Conservation (phyloP, 176 grass and related monocot species). For the Olyra latifolia region DNA sequence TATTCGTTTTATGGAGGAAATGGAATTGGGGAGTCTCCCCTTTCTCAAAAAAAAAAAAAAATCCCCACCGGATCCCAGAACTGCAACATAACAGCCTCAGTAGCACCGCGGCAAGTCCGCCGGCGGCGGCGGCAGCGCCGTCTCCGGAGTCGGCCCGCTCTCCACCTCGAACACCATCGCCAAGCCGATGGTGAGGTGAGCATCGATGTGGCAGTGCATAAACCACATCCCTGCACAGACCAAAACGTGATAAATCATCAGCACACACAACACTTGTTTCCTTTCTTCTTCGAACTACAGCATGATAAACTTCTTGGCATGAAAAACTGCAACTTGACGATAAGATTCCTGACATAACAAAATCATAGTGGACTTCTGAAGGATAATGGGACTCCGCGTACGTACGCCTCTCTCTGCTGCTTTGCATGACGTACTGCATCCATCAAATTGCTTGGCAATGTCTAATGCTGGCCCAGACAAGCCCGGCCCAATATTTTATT, state of each 20-base stretch:
- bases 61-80: not conserved
- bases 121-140: slow-evolving; percentile 43
- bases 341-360: not conserved
- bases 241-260: not conserved
- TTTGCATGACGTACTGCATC: too few species aligned
- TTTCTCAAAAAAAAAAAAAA: too few species aligned
- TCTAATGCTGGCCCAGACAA: not conserved
- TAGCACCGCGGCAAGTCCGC: slow-evolving; percentile 54
- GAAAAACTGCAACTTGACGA: too few species aligned
- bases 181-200: slow-evolving; percentile 48
- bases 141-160: slow-evolving; percentile 41
- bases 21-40: too few species aligned
- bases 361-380: not conserved
- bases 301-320: too few species aligned
- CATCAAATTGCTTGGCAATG: not conserved
- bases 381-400: not conserved
- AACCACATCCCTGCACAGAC: slow-evolving; percentile 52
- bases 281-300: not conserved
- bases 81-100: slow-evolving; percentile 6
- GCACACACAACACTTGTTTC: not conserved
- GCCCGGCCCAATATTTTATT: not conserved
- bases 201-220: slow-evolving; percentile 62
- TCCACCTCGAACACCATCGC: slow-evolving; percentile 58
- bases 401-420: not conserved
- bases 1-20: too few species aligned